Evolutionary conservation across 768 basidiomycete genomes (phyloP).

Genomic region (Tricholoma terreum): DNA sequence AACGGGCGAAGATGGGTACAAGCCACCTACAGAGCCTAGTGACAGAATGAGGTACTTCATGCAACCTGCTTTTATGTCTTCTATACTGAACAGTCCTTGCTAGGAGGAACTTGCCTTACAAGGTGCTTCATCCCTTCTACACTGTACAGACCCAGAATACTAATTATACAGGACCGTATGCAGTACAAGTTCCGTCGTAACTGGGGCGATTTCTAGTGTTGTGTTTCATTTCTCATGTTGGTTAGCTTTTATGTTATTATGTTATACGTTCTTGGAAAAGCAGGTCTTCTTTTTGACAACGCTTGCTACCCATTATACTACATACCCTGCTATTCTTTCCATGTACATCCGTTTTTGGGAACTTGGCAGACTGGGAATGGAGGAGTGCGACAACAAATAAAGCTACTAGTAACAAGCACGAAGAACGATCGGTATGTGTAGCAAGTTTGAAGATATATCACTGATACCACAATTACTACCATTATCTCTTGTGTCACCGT

Average conservation of each 20-base stretch:
- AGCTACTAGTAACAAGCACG: background rate
- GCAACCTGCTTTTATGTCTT: constrained; percentile 2
- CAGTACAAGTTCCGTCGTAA: constrained; percentile 89
- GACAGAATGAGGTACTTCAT: constrained; percentile 69
- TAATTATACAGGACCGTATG: constrained; percentile 56
- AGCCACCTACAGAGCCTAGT: constrained; percentile 62
- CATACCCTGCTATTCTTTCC: constrained; percentile 2
- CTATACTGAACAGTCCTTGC: constrained; percentile 1
- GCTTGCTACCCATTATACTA: background rate
- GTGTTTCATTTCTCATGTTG: constrained; percentile 1
- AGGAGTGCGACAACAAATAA: background rate
- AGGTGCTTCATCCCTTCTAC: constrained; percentile 48
- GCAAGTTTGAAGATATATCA: background rate
- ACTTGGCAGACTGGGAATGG: background rate
- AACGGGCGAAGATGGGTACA: constrained; percentile 65
- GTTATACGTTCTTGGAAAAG: background rate
- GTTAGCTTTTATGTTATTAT: constrained; percentile 13
- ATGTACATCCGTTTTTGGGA: background rate
- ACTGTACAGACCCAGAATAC: constrained; percentile 27
- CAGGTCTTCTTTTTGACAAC: background rate
- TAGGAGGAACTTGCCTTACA: constrained; percentile 84
- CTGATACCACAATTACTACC: constrained; percentile 1
- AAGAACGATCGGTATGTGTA: background rate
- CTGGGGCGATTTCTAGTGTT: constrained; percentile 79
- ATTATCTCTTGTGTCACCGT: constrained; percentile 33